phyloP scores from a whole-genome alignment of 148 eudicot species.

The Heliamphora exappendiculata region DNA sequence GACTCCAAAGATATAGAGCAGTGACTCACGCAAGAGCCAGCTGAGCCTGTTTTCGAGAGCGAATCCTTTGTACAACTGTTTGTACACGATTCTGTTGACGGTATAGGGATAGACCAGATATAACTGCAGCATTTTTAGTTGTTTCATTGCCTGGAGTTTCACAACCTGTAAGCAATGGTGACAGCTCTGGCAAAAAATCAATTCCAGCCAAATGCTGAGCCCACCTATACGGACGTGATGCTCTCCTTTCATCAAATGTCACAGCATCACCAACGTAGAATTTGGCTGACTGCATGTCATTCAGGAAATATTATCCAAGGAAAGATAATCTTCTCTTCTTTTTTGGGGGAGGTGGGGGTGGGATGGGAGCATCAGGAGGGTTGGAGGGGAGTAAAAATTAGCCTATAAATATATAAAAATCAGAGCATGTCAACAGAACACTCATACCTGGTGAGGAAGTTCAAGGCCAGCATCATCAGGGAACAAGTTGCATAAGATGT shows the following conservation, averaged over 20 bases:
- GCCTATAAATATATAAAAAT: background rate
- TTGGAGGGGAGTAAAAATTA: background rate
- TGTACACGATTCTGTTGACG: constrained; percentile 80
- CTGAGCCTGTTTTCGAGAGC: constrained; percentile 82
- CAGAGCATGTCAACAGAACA: background rate
- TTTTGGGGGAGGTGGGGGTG: no score
- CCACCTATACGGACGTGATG: constrained; percentile 88
- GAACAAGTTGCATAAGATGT: constrained; percentile 81
- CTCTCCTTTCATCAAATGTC: constrained; percentile 55
- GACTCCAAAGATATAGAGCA: constrained; percentile 36
- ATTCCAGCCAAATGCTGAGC: constrained; percentile 94
- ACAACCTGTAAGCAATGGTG: constrained; percentile 48
- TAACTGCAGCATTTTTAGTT: constrained; percentile 38
- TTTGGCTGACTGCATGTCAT: constrained; percentile 71
- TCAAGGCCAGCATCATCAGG: constrained; percentile 86
- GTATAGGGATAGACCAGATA: constrained; percentile 72
- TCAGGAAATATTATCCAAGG: constrained; percentile 6
- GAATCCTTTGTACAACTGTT: constrained; percentile 79
- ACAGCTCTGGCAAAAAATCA: constrained; percentile 83
- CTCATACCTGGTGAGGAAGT: constrained; percentile 80
- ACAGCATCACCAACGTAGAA: constrained; percentile 49
- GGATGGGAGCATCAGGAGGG: no score
- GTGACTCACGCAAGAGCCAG: constrained; percentile 89
- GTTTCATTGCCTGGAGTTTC: constrained; percentile 38
- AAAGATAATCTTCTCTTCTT: background rate